A percentile compares a stretch with the other conserved stretches of the same genome.
Evolutionary conservation across 768 basidiomycete genomes (phyloP).

Genomic region (Atractiella rhizophila): DNA sequence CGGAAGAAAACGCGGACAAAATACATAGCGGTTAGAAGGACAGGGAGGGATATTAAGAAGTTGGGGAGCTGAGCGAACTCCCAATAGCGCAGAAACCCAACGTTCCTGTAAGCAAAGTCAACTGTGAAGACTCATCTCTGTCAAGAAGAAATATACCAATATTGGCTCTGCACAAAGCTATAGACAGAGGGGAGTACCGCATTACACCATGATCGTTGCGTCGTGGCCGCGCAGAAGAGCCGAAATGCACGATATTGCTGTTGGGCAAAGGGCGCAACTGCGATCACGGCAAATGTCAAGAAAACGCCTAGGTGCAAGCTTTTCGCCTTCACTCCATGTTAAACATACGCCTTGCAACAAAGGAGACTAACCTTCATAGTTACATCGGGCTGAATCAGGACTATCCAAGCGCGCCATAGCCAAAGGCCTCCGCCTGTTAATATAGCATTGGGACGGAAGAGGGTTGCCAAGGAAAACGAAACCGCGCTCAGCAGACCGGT

Average conservation of each 20-base stretch:
- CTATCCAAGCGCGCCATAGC: too few species aligned
- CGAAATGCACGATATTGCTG: conserved; percentile 46
- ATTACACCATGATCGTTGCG: conserved; percentile 38
- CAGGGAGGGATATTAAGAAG: conserved; percentile 51
- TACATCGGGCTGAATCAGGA: too few species aligned
- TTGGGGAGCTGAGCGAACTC: conserved; percentile 58
- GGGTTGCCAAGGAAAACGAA: conserved; percentile 36
- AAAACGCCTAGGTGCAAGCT: too few species aligned
- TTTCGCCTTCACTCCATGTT: too few species aligned
- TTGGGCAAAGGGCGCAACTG: conserved; percentile 39
- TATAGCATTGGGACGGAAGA: conserved; percentile 55
- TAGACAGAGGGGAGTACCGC: conserved; percentile 43
- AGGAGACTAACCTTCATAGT: too few species aligned
- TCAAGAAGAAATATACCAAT: conserved; percentile 31
- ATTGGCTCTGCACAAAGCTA: conserved; percentile 47
- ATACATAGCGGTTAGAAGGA: conserved; percentile 30
- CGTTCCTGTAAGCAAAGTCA: conserved; percentile 26
- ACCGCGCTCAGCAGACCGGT: conserved; percentile 28
- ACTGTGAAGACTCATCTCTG: neutral
- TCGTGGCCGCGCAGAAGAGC: conserved; percentile 32
- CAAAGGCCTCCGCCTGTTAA: conserved; percentile 21
- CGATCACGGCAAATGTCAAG: conserved; percentile 7
- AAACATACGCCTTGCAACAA: too few species aligned
- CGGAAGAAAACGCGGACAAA: conserved; percentile 11
- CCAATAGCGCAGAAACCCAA: conserved; percentile 72